These are phyloP conservation scores for Nothophoma quercina DNA, from an alignment of 2,329 filamentous ascomycete genomes.

Conservation along the genomic window DNA sequence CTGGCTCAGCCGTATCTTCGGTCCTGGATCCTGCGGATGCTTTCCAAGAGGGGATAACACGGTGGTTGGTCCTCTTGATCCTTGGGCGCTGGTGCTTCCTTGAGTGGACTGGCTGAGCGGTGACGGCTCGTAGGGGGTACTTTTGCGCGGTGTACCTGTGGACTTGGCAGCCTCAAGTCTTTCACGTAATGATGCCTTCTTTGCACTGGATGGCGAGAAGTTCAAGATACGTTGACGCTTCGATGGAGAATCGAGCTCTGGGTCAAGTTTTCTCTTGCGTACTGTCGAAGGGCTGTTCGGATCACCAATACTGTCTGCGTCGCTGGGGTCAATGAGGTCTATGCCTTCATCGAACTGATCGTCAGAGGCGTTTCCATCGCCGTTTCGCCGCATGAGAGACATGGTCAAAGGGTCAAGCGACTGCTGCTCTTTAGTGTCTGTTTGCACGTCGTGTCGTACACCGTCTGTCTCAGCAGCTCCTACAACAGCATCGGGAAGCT, in stretches of 20 bases:
- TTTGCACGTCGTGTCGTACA: constrained; percentile 24
- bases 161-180: background rate
- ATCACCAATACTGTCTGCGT: constrained; percentile 16
- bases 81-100: constrained; percentile 49
- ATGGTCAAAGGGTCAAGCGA: constrained; percentile 42
- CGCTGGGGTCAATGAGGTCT: constrained; percentile 25
- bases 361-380: constrained; percentile 8
- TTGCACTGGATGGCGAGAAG: constrained; percentile 13
- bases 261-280: constrained; percentile 31
- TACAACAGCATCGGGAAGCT: constrained; percentile 14
- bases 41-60: constrained; percentile 80
- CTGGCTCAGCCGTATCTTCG: constrained; percentile 72
- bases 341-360: constrained; percentile 30
- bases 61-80: constrained; percentile 50
- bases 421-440: constrained; percentile 31
- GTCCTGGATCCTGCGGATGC: constrained; percentile 71
- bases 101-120: constrained; percentile 48
- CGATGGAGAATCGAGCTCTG: constrained; percentile 11
- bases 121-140: constrained; percentile 15
- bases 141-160: constrained; percentile 3
- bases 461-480: constrained; percentile 32
- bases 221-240: constrained; percentile 27
- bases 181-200: constrained; percentile 23
- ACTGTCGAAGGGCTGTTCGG: constrained; percentile 11
- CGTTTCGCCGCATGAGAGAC: constrained; percentile 28